These are phyloP conservation scores for Ogataea saltuana DNA, from an alignment of 805 yeast species.

Conservation along the genomic window DNA sequence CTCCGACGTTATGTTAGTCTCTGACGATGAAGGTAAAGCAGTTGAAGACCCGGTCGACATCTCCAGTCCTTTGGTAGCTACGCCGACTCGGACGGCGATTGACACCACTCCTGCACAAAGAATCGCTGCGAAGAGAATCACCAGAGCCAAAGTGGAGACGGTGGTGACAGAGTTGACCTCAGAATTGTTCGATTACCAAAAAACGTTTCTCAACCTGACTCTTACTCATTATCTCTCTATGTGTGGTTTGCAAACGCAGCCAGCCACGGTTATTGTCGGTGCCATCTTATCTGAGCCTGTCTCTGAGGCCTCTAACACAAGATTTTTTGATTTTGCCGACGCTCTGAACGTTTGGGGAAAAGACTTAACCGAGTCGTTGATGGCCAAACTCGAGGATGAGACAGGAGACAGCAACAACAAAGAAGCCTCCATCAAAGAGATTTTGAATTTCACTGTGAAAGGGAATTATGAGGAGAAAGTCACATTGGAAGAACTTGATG, in stretches of 20 bases:
- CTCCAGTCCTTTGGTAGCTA: constrained; percentile 3
- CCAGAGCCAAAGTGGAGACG: constrained; percentile 23
- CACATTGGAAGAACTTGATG: constrained; percentile 22
- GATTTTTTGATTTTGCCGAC: constrained; percentile 10
- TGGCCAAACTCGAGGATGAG: constrained; percentile 24
- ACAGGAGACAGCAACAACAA: constrained; percentile 14
- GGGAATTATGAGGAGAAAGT: constrained; percentile 14
- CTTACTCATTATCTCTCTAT: constrained; percentile 21
- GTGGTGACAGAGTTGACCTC: constrained; percentile 17
- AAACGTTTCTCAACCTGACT: constrained; percentile 22
- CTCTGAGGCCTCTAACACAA: background rate
- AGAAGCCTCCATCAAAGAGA: constrained; percentile 34
- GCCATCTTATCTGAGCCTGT: constrained; percentile 5
- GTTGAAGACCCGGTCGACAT: background rate
- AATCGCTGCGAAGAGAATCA: constrained; percentile 22
- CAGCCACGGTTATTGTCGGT: constrained; percentile 7
- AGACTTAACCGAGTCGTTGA: constrained; percentile 25
- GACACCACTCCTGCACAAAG: constrained; percentile 19
- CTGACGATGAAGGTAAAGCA: constrained; percentile 5
- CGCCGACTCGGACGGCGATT: constrained; percentile 5
- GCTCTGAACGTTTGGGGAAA: constrained; percentile 24
- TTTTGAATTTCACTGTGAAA: constrained; percentile 28
- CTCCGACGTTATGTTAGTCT: constrained; percentile 6
- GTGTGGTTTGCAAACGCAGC: constrained; percentile 40
- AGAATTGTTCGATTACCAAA: constrained; percentile 18